Evolutionary conservation across 2,329 filamentous ascomycete species (phyloP), one percentile per base, ranked within the genome.

Genomic region (Sordariomycetes sp.): DNA sequence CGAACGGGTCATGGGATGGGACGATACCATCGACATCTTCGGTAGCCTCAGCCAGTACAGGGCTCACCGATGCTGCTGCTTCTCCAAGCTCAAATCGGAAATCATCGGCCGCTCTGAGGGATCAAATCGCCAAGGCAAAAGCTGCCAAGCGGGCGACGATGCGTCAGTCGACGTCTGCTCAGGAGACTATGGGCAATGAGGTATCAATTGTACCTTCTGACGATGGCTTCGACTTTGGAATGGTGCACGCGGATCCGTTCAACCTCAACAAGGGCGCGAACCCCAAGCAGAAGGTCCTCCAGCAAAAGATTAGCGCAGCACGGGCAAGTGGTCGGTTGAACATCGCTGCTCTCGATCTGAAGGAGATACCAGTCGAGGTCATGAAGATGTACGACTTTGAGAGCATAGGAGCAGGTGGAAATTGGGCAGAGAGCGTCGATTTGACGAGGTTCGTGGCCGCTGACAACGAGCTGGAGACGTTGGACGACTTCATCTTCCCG

Each of bases 391-490:
- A 95, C 53, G 83, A 87, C 46, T 66, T 85, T 14, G 79, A 87
- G 34, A 70, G 73, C 2, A 69, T 78, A 36, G 75, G 80, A 24
- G 67, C 65, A 10, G 63, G 71, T 16, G 72, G 78, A 9, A 76
- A 80, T 21, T 96, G 92, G 92, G 87, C 87, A 3, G 90, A 96
- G 55, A 82, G 83, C 39, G 86, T 96, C 9, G 90, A 96, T 50
- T 61, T 96, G 30, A 82, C 80, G 1, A 78, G 82, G 40, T 78
- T 96, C 32, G 75, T 92, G 42, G 87, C 84, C 6, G 87, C 90
- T 8, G 87, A 94, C 50, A 96, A 98, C 49, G 85, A 94, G 48
- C 58, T 98, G 31, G 77, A 85, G 47, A 65, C 67, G 21, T 66
- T 96, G 21, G 72, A 77, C 3, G 84, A 92, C 14, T 62, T 66